These are phyloP conservation scores for Puccinia hordei DNA, from an alignment of 1,284 basidiomycete species.

Conservation along the genomic window DNA sequence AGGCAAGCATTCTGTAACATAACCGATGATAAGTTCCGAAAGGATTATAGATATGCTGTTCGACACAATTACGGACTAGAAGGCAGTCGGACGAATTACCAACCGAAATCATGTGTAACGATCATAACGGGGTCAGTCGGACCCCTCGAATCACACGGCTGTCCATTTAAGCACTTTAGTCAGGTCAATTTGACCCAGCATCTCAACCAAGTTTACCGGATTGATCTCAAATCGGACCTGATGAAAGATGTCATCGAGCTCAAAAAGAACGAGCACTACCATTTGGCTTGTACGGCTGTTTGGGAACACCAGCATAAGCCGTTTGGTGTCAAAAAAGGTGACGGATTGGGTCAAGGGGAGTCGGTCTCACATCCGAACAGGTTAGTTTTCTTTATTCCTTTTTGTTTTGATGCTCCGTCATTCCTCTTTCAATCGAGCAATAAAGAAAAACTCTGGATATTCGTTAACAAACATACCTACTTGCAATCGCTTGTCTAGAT, in stretches of 20 bases:
- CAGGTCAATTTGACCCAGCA: constrained; percentile 79
- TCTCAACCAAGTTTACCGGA: constrained; percentile 73
- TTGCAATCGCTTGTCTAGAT: background rate
- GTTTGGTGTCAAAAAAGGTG: constrained; percentile 78
- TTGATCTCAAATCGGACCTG: constrained; percentile 69
- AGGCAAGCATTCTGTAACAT: constrained; percentile 75
- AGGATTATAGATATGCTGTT: constrained; percentile 97
- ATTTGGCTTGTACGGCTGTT: constrained; percentile 94
- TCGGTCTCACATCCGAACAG: constrained; percentile 94
- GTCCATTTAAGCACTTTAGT: constrained; percentile 90
- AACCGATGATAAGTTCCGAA: constrained; percentile 95
- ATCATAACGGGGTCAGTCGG: constrained; percentile 76
- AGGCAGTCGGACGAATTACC: constrained; percentile 89
- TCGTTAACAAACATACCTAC: background rate
- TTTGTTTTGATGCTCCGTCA: background rate
- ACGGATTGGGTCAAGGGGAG: constrained; percentile 83
- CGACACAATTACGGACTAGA: constrained; percentile 93
- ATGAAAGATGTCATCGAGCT: constrained; percentile 81
- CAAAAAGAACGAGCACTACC: constrained; percentile 82
- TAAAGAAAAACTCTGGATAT: no score
- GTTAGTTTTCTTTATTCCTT: constrained; percentile 54
- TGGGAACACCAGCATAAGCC: constrained; percentile 87
- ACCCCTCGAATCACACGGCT: constrained; percentile 78
- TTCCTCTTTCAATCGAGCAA: background rate
- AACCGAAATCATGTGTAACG: constrained; percentile 82